Evolutionary conservation across 1,139 yeast genomes (phyloP).

Genomic region (Zygosaccharomyces sapae): DNA sequence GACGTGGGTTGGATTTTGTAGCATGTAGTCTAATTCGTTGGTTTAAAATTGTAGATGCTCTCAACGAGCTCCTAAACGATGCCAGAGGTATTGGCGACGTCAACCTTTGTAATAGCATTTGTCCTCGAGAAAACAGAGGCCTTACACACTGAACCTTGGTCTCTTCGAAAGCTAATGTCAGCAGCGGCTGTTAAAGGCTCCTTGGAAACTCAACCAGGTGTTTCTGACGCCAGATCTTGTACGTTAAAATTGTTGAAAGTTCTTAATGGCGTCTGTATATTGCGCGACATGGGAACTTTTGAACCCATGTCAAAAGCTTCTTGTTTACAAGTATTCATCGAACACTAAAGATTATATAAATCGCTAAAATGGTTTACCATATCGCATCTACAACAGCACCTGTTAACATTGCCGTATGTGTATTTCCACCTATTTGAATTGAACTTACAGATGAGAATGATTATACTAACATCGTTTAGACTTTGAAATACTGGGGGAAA

Average conservation of each 20-base stretch:
- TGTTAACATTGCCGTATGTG: slow-evolving; percentile 89
- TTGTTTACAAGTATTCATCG: background rate
- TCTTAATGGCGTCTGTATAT: background rate
- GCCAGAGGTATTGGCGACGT: background rate
- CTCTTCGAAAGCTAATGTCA: background rate
- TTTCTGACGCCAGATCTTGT: background rate
- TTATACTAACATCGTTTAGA: slow-evolving; percentile 39
- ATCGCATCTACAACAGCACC: slow-evolving; percentile 92
- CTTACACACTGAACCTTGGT: background rate
- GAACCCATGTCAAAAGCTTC: background rate
- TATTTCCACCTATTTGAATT: background rate
- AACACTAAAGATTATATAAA: background rate
- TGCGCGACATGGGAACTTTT: background rate
- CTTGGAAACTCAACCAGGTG: no score
- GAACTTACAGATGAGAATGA: background rate
- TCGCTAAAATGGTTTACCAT: slow-evolving; percentile 44
- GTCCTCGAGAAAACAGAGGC: background rate
- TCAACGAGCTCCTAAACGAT: background rate
- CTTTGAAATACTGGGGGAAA: slow-evolving; percentile 98
- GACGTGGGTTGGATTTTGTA: slow-evolving; percentile 8
- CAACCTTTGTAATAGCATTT: background rate
- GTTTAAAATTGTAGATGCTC: background rate
- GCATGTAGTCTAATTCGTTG: slow-evolving; percentile 7
- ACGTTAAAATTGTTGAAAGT: background rate
- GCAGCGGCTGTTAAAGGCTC: no score